Base-by-base conservation (phyloP, 805 yeast genomes). In the Ogataea polymorpha region DNA sequence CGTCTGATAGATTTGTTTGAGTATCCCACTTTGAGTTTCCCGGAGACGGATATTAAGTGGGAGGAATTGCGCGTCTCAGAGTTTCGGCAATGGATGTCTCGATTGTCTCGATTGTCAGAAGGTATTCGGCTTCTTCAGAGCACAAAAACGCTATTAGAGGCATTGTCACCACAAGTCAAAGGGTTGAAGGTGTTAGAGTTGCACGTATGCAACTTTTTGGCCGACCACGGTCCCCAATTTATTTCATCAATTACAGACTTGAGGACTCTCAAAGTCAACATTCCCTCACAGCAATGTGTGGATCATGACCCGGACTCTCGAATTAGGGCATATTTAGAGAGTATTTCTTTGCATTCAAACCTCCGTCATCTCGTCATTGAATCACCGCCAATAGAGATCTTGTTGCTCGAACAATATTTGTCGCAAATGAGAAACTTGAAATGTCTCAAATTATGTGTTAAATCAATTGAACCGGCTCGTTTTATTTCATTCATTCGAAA, bases 1-100 rank as follows among this genome's bases (percentile, higher is more conserved):
- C 48, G 51, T 5, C 41, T 59, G 1, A 11, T 53, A 15, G 49
- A 50, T 10, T 23, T 49, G 23, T 40, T 46, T n/a, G 61, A 56
- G 25, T 21, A 40, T 3, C 32, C 42, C n/a, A 39, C 27, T 17
- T 18, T n/a, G 15, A 31, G 23, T 20, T 10, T 23, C 15, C 30
- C 31, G 6, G 30, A 31, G 17, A 20, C 21, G 9, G 25, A 25
- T n/a, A 23, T 37, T 3, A 37, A 37, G 20, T 37, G 41, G 24
- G 31, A 42, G 13, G 52, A 51, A 4, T 43, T 40, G 46, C 41
- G 46, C 21, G 43, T 51, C 6, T 20, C 21, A 2, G 51, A 48
- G 18, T 44, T 39, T 14, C 52, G 49, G 23, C 36, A 32, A 21
- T 25, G 45, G 31, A 35, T 49, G 1, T 14, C 48, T 6, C 35